phyloP scores from a whole-genome alignment of 257 asterid genomes.

The Voacanga thouarsii region DNA sequence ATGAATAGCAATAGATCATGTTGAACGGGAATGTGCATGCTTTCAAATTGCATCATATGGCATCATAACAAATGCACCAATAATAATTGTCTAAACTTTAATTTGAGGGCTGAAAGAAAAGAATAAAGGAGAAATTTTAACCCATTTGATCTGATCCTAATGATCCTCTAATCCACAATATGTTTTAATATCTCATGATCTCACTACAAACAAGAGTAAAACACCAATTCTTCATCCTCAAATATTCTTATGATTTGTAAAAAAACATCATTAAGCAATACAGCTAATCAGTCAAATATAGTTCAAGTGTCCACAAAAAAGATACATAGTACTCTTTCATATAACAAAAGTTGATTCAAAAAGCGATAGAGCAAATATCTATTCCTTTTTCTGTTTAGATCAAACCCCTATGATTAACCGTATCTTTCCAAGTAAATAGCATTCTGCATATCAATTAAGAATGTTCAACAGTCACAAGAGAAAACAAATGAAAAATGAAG shows the following conservation, averaged over 20 bases:
- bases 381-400: not conserved
- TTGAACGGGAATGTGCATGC: not conserved
- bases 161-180: not conserved
- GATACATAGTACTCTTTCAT: not conserved
- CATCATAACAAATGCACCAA: not conserved
- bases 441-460: not conserved
- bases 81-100: not conserved
- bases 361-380: not conserved
- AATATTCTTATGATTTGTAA: not conserved
- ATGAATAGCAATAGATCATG: not conserved
- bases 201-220: not conserved
- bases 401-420: not conserved
- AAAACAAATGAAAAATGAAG: not conserved
- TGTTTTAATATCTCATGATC: not conserved
- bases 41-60: not conserved
- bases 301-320: not conserved
- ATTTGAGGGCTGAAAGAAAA: not conserved
- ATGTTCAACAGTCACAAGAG: not conserved
- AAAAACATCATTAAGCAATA: not conserved
- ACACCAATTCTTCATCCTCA: not conserved
- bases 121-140: not conserved
- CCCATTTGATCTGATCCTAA: not conserved
- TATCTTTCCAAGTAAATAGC: not conserved
- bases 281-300: not conserved
- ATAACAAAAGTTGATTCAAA: not conserved